Percentiles rank a stretch among this genome's conserved stretches.
Evolutionary conservation across 2,329 filamentous ascomycete genomes (phyloP).

Genomic region (Gaeumannomyces sp.): DNA sequence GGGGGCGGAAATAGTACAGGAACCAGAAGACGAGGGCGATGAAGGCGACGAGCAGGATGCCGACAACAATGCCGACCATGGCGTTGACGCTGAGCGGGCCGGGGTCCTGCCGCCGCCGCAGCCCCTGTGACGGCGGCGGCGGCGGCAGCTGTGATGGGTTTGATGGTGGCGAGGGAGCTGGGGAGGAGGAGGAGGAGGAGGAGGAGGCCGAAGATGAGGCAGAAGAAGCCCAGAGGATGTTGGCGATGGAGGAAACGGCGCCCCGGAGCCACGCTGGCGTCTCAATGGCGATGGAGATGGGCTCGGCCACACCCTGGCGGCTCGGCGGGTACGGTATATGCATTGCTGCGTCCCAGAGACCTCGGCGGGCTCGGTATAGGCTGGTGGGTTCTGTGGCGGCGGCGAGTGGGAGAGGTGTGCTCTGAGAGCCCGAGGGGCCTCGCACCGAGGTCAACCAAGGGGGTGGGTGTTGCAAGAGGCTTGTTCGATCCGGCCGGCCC

Average conservation of each 20-base stretch:
- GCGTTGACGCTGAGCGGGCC: slow-evolving; percentile 32
- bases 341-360: slow-evolving; percentile 4
- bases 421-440: neutral
- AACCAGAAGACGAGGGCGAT: slow-evolving; percentile 31
- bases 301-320: neutral
- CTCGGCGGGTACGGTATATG: slow-evolving; percentile 10
- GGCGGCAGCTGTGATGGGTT: neutral
- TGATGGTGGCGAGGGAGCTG: neutral
- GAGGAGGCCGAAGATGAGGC: neutral
- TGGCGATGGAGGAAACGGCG: neutral
- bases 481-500: neutral
- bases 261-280: neutral
- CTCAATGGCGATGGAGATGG: neutral
- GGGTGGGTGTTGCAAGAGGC: neutral
- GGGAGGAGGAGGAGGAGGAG: neutral
- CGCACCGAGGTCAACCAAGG: neutral
- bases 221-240: neutral
- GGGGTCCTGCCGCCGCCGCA: slow-evolving; percentile 1
- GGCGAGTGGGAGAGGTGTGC: neutral
- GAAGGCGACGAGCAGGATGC: slow-evolving; percentile 34
- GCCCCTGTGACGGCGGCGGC: neutral
- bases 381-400: neutral
- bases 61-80: slow-evolving; percentile 33
- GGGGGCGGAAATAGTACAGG: slow-evolving; percentile 32
- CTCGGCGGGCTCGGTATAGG: neutral